Conservation (phyloP, 148 eudicot species). For the Vaccinium macrocarpon region DNA sequence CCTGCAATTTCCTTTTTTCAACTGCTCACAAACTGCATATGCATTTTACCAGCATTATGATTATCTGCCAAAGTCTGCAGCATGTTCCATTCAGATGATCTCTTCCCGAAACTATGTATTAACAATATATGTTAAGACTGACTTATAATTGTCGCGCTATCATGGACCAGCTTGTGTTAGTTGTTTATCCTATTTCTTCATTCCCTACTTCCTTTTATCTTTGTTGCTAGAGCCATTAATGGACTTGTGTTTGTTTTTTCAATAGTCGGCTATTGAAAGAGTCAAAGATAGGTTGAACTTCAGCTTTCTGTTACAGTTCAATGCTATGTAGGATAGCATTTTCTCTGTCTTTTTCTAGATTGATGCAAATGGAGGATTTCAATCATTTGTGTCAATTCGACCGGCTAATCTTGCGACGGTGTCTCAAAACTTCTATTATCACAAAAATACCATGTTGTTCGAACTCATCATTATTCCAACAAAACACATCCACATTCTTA, state of each 20-base stretch:
- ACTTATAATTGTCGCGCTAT: neutral
- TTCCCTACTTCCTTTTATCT: neutral
- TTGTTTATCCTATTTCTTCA: slow-evolving; percentile 6
- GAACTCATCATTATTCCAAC: too few relatives aligned
- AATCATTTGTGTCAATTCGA: too few relatives aligned
- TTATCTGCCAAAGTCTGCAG: neutral
- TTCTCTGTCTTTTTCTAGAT: neutral
- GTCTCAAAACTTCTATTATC: too few relatives aligned
- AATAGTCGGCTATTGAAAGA: slow-evolving; percentile 86
- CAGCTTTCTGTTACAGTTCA: slow-evolving; percentile 68
- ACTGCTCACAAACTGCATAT: too few relatives aligned
- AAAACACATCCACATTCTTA: too few relatives aligned
- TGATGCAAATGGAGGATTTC: too few relatives aligned
- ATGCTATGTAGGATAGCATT: neutral
- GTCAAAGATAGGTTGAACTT: slow-evolving; percentile 90
- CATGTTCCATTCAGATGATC: neutral
- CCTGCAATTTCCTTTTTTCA: too few relatives aligned
- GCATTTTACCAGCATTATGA: too few relatives aligned
- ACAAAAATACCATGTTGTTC: too few relatives aligned
- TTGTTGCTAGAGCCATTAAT: neutral
- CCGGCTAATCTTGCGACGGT: too few relatives aligned
- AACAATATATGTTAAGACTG: neutral
- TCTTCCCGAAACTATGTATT: neutral
- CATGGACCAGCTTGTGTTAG: slow-evolving; percentile 6
- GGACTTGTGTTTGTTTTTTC: slow-evolving; percentile 12